Evolutionary conservation across 305 asterid genomes (phyloP).

Genomic region (Fraxinus dipetala): DNA sequence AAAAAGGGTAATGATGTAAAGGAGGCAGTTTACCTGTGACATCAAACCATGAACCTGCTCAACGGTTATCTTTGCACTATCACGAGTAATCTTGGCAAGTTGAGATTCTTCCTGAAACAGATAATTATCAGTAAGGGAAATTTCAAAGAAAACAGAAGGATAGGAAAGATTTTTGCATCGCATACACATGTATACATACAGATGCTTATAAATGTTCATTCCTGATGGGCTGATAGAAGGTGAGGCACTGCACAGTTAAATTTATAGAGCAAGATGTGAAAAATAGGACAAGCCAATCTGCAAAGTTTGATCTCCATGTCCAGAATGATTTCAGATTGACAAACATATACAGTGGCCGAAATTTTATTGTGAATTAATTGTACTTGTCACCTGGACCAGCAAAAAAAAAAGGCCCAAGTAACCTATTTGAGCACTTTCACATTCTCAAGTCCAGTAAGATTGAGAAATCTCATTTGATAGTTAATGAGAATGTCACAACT

Average conservation of each 20-base stretch:
- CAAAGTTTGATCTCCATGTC: background rate
- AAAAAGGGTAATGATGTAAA: background rate
- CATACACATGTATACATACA: background rate
- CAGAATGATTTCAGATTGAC: background rate
- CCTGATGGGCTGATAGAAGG: background rate
- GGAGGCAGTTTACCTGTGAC: slow-evolving; percentile 67
- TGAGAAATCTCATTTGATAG: background rate
- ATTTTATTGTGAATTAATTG: background rate
- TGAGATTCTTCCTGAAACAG: slow-evolving; percentile 84
- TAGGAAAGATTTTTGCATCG: background rate
- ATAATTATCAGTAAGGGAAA: background rate
- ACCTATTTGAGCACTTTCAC: background rate
- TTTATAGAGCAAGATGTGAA: background rate
- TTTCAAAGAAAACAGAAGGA: background rate
- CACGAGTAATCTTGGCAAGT: slow-evolving; percentile 87
- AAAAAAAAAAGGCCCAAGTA: background rate
- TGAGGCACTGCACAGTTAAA: background rate
- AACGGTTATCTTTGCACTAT: slow-evolving; percentile 86
- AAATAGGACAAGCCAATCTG: background rate
- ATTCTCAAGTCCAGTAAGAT: background rate
- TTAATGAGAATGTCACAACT: background rate
- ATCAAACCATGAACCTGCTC: slow-evolving; percentile 98
- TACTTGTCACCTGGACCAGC: background rate
- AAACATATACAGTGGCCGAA: background rate
- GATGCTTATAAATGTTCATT: background rate